Evolutionary conservation across 1,284 basidiomycete species (phyloP).

Genomic region (Phaffia rhodozyma): DNA sequence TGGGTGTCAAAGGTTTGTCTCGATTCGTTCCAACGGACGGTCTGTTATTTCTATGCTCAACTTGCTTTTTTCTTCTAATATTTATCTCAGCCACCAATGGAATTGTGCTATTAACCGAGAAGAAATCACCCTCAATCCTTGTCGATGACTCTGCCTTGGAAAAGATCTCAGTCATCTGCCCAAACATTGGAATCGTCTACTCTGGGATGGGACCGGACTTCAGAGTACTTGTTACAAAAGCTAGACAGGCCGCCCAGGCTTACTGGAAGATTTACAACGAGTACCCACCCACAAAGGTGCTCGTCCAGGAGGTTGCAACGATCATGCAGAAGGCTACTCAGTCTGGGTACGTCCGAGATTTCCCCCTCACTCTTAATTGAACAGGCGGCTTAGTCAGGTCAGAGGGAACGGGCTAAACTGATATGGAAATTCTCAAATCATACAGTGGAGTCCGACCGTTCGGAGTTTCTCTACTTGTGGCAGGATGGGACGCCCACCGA

Average conservation of each 20-base stretch:
- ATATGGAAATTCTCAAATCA: neutral
- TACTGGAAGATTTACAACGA: constrained; percentile 99
- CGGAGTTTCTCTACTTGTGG: constrained; percentile 90
- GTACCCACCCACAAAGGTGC: constrained; percentile 92
- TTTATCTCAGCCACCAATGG: constrained; percentile 73
- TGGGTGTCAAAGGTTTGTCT: constrained; percentile 87
- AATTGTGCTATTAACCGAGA: constrained; percentile 97
- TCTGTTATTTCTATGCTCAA: constrained; percentile 7
- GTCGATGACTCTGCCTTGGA: constrained; percentile 97
- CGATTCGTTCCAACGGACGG: neutral
- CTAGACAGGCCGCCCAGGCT: constrained; percentile 92
- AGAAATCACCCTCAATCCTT: constrained; percentile 93
- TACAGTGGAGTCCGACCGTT: constrained; percentile 91
- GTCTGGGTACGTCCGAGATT: constrained; percentile 58
- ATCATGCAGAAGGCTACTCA: constrained; percentile 99
- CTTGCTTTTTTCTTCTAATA: constrained; percentile 19
- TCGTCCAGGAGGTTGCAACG: constrained; percentile 93
- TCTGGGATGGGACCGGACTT: constrained; percentile 99
- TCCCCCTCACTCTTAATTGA: constrained; percentile 9
- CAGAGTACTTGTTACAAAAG: constrained; percentile 81
- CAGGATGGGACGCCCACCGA: constrained; percentile 84
- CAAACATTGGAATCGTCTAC: constrained; percentile 98
- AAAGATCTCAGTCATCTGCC: constrained; percentile 91
- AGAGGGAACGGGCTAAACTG: neutral
- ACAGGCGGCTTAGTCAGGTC: neutral